Percentiles rank a stretch among this genome's conserved stretches.
Evolutionary conservation across 331 rosid species (phyloP).

Genomic region (Quercus tomentella): DNA sequence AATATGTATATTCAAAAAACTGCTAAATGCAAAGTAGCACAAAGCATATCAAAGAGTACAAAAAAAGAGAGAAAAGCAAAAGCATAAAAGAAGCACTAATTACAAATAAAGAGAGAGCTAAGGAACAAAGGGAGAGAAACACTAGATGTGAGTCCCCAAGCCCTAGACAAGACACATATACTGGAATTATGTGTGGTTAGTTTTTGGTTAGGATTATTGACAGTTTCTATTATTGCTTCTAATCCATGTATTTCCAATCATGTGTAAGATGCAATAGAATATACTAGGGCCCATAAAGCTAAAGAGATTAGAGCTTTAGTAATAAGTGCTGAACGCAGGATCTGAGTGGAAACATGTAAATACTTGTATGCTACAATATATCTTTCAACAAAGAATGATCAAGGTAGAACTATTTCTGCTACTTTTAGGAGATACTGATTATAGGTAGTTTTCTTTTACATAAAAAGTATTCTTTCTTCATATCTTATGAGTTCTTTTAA

Average conservation of each 20-base stretch:
- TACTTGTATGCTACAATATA: not conserved
- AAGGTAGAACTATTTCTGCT: not conserved
- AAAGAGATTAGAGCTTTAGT: not conserved
- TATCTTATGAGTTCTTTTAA: not conserved
- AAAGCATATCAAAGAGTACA: no score
- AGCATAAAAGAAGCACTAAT: no score
- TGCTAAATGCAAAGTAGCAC: no score
- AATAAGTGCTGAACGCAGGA: not conserved
- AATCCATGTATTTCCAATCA: not conserved
- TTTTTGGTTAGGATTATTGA: not conserved
- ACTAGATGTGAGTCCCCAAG: no score
- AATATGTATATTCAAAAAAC: no score
- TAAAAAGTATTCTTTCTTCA: not conserved
- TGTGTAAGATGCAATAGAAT: not conserved
- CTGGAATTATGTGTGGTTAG: constrained; percentile 12
- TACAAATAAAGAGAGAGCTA: no score
- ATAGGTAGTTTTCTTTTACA: not conserved
- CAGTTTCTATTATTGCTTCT: not conserved
- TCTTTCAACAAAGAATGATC: no score
- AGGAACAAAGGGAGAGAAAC: no score
- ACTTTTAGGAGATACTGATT: not conserved
- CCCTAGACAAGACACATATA: constrained; percentile 15
- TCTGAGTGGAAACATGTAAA: not conserved
- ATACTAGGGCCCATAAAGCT: not conserved
- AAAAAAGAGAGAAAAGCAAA: no score